Conservation (phyloP, 2,329 filamentous ascomycete genomes). For the Sporothrix pallida region DNA sequence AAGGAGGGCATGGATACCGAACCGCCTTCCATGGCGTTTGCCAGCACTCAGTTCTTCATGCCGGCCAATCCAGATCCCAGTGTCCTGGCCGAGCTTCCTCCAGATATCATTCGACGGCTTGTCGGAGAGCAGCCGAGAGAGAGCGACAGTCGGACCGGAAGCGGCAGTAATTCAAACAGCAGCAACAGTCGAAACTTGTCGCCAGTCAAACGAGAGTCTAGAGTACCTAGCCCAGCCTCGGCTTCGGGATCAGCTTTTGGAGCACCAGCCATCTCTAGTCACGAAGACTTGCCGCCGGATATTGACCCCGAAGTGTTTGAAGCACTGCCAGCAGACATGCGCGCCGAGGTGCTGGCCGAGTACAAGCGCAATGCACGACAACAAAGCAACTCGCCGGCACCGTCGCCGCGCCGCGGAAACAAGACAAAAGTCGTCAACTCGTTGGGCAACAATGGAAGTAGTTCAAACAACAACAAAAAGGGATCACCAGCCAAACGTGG, state of each 20-base stretch:
- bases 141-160: neutral
- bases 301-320: conserved; percentile 84
- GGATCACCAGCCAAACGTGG: conserved; percentile 32
- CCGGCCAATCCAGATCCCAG: conserved; percentile 80
- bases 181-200: conserved; percentile 40
- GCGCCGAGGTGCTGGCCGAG: conserved; percentile 78
- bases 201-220: conserved; percentile 40
- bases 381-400: conserved; percentile 63
- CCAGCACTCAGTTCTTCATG: conserved; percentile 90
- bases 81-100: conserved; percentile 83
- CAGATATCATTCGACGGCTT: conserved; percentile 79
- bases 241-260: neutral
- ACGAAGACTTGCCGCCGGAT: conserved; percentile 67
- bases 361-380: conserved; percentile 58
- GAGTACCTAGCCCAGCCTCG: conserved; percentile 46
- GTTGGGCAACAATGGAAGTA: neutral
- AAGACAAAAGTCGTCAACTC: conserved; percentile 22
- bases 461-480: neutral
- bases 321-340: conserved; percentile 83
- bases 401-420: conserved; percentile 49
- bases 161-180: conserved; percentile 34
- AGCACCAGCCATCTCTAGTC: neutral
- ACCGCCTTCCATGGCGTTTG: neutral
- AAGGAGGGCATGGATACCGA: conserved; percentile 40
- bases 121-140: conserved; percentile 57